Percentiles rank a stretch among this genome's conserved stretches.
Evolutionary conservation across 1,284 basidiomycete genomes (phyloP).

Genomic region (Apiotrichum akiyoshidainum): DNA sequence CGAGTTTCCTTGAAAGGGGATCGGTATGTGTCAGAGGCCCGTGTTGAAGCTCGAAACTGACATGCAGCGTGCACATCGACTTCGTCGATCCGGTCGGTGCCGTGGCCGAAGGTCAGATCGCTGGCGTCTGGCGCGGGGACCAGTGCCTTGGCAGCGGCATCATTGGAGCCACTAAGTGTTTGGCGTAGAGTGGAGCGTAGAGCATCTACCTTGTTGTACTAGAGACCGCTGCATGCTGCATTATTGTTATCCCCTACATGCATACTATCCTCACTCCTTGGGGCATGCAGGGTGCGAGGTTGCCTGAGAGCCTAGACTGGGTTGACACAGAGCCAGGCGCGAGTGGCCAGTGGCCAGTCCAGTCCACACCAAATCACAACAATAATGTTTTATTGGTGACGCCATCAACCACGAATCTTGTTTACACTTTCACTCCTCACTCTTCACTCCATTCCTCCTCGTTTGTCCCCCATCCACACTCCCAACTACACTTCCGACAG

Average conservation of each 20-base stretch:
- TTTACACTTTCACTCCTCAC: too few species aligned
- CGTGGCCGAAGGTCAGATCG: constrained; percentile 76
- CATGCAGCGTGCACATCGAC: constrained; percentile 47
- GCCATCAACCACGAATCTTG: too few species aligned
- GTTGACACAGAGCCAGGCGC: too few species aligned
- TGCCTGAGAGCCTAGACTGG: too few species aligned
- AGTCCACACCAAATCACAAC: too few species aligned
- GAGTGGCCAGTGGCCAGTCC: too few species aligned
- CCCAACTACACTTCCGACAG: too few species aligned
- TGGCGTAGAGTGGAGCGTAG: background rate
- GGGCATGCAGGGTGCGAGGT: too few species aligned
- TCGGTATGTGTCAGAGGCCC: constrained; percentile 3
- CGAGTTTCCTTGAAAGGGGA: constrained; percentile 29
- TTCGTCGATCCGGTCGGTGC: constrained; percentile 64
- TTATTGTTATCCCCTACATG: background rate
- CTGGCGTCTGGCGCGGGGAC: constrained; percentile 66
- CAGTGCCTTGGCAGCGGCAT: constrained; percentile 82
- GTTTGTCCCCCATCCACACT: too few species aligned
- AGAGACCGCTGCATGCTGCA: background rate
- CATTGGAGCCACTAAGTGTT: constrained; percentile 53
- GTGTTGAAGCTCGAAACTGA: constrained; percentile 4
- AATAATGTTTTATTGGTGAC: too few species aligned
- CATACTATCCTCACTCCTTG: background rate
- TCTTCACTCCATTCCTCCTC: too few species aligned
- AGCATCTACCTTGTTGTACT: constrained; percentile 1